phyloP scores from a whole-genome alignment of 768 basidiomycete species.

The Suillus americanus region DNA sequence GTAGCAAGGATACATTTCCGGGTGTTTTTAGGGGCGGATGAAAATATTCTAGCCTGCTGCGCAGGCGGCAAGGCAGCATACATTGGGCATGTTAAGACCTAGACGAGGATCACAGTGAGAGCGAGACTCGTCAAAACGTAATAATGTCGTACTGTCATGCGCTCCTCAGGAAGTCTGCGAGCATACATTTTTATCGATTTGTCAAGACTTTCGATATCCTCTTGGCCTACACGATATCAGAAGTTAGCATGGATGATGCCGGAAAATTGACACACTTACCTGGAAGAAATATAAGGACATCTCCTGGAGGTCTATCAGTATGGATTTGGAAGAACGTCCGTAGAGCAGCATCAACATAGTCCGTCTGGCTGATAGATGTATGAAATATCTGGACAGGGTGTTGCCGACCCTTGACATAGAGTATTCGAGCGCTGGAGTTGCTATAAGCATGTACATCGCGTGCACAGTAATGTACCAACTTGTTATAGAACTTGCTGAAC shows the following conservation, averaged over 20 bases:
- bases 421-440: conserved; percentile 69
- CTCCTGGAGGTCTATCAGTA: conserved; percentile 73
- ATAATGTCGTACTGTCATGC: conserved; percentile 43
- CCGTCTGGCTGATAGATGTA: conserved; percentile 65
- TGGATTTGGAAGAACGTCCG: conserved; percentile 96
- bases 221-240: conserved; percentile 62
- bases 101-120: conserved; percentile 7
- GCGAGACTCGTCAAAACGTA: background rate
- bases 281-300: conserved; percentile 92
- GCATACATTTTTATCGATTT: conserved; percentile 71
- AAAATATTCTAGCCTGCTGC: conserved; percentile 80
- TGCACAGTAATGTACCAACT: conserved; percentile 47
- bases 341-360: conserved; percentile 88
- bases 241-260: background rate
- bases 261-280: conserved; percentile 39
- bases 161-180: conserved; percentile 62
- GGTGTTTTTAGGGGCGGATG: conserved; percentile 56
- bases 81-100: conserved; percentile 80
- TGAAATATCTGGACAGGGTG: conserved; percentile 88
- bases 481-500: conserved; percentile 84
- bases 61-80: conserved; percentile 81
- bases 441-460: background rate
- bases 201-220: conserved; percentile 90
- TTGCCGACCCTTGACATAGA: conserved; percentile 93
- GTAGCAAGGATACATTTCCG: conserved; percentile 95